Evolutionary conservation across 1,139 yeast genomes (phyloP), one percentile per base, ranked within the genome.

Genomic region (Geotrichum carabidarum): DNA sequence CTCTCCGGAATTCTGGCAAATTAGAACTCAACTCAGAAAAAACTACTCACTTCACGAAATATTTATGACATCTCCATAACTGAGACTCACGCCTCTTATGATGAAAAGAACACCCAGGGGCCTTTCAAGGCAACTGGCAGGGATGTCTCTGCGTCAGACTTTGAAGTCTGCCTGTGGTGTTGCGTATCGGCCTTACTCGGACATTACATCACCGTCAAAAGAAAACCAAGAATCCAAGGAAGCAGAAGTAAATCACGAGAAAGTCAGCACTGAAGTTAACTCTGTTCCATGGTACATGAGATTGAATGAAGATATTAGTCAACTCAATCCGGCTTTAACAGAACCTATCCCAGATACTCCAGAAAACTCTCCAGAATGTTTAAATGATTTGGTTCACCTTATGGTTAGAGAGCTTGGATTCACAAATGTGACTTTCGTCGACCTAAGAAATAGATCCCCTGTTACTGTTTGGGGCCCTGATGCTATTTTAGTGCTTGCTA

Each of bases 321-420:
- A 41, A n/a, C 55, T 60, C 9, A 62, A 58, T 7, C 55, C 57
- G n/a, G 54, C 57, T 15, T 53, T 56, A 9, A 53, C 57, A 6
- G 69, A 64, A 43, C 65, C 66, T 17, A 49, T 63, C 41, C 67
- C 65, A 30, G 65, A 47, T 64, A 59, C 84, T 5, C 96, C 96
- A 0, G 60, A 58, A 0, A 63, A 74, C 48, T 70, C 87, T 0
- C 96, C 96, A 0, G 65, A 62, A 0, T 65, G 80, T 0, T 63
- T 89, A 5, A 64, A 64, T 11, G 68, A 68, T 3, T 70, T 88
- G 11, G 66, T 83, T 8, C 62, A 73, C 8, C 72, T 77, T 52
- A 64, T 86, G 58, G 78, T 79, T 1, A 67, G 73, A 14, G 84
- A 84, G 43, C 76, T 86, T 60, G 96, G 96, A 8, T 71, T 90